Evolutionary conservation across 2,329 filamentous ascomycete genomes (phyloP).

Genomic region (Calonectria pauciramosa): DNA sequence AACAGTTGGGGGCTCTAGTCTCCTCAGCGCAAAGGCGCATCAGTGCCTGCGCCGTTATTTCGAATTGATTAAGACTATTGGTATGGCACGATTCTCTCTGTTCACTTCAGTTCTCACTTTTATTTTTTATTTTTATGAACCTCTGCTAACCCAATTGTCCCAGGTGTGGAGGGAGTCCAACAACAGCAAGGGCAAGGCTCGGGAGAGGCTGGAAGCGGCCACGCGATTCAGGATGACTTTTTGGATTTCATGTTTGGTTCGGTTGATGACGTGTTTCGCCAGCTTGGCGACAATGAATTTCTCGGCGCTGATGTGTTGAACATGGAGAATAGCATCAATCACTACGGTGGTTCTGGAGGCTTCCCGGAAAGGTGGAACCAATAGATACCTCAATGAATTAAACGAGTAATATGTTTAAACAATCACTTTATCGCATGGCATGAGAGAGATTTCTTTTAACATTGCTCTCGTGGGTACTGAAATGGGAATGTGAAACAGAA

Average conservation of each 20-base stretch:
- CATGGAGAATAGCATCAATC: conserved; percentile 25
- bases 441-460: too few species aligned
- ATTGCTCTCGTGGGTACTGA: too few species aligned
- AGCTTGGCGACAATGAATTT: conserved; percentile 23
- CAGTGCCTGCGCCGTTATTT: conserved; percentile 39
- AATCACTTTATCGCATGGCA: background rate
- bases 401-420: background rate
- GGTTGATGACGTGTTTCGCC: conserved; percentile 24
- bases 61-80: conserved; percentile 28
- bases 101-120: background rate
- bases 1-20: conserved; percentile 36
- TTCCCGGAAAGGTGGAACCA: conserved; percentile 7
- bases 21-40: conserved; percentile 41
- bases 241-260: conserved; percentile 29
- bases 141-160: background rate
- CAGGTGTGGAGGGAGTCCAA: background rate
- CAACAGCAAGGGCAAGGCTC: background rate
- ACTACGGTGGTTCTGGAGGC: conserved; percentile 5
- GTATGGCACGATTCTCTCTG: background rate
- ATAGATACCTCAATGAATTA: conserved; percentile 18
- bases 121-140: background rate
- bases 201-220: background rate
- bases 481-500: too few species aligned
- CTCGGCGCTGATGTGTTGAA: conserved; percentile 12
- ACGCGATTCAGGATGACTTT: conserved; percentile 18